Conservation (phyloP, 1,284 basidiomycete genomes). For the Amylostereum areolatum region DNA sequence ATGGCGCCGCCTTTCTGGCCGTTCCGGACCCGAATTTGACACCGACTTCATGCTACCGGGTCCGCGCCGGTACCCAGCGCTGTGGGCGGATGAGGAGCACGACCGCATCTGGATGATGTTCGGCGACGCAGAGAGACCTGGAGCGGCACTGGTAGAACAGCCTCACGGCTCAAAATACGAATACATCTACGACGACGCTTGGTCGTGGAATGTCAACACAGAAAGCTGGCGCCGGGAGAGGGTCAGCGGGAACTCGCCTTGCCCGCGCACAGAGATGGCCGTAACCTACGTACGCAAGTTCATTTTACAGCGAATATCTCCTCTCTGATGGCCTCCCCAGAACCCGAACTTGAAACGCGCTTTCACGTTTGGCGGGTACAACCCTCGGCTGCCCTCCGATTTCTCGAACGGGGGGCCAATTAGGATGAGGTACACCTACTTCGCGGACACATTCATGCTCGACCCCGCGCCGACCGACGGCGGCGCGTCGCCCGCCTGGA, state of each 20-base stretch:
- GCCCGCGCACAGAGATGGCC: conserved; percentile 30
- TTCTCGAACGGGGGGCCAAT: conserved; percentile 8
- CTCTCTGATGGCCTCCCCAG: conserved; percentile 13
- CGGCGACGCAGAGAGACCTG: conserved; percentile 29
- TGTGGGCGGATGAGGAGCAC: conserved; percentile 24
- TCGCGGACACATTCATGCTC: conserved; percentile 30
- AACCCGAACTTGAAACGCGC: conserved; percentile 30
- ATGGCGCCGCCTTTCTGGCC: conserved; percentile 18
- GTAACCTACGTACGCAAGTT: conserved; percentile 26
- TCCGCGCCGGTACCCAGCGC: conserved; percentile 23
- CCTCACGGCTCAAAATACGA: conserved; percentile 19
- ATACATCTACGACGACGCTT: conserved; percentile 32
- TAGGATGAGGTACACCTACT: conserved; percentile 28
- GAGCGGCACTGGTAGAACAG: conserved; percentile 17
- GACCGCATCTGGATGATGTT: conserved; percentile 29
- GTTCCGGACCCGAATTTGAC: conserved; percentile 8
- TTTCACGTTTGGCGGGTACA: conserved; percentile 35
- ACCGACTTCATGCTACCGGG: conserved; percentile 18
- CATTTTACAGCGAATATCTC: not conserved
- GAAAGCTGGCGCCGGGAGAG: conserved; percentile 31
- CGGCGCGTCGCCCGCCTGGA: conserved; percentile 15
- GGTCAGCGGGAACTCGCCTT: conserved; percentile 31
- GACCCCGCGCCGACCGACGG: conserved; percentile 13
- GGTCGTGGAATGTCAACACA: conserved; percentile 31
- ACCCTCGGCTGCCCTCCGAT: conserved; percentile 24